Evolutionary conservation across 257 asterid genomes (phyloP), one percentile per base, ranked within the genome.

Genomic region (Ehretia macrophylla): DNA sequence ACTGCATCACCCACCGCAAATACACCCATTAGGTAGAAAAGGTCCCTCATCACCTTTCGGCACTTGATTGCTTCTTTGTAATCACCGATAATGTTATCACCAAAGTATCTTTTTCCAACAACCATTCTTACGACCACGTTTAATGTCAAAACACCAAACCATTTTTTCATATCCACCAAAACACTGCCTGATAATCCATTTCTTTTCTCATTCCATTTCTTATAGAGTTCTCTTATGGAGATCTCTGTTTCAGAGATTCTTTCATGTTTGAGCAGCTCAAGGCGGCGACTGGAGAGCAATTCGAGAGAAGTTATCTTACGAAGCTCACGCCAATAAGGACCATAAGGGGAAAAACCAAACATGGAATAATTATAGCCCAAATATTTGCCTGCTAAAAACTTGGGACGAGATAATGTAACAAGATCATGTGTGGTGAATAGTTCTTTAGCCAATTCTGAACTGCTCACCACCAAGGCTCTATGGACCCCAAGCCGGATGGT

Each of bases 251-350:
- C 81, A 0, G 72, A 71, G 12, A 56, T 39, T 13, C 71, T 16
- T 1, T 63, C 21, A 10, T 68, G 64, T 27, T 64, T 64, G 14
- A 74, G 69, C 44, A 70, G 62, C 40, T 74, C 75, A 5, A 70
- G 48, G 46, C 73, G 44, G 0, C 40, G 48, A 2, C 16, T 0
- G 1, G 80, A 77, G 48, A 77, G 63, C 0, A 77, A 40, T 38
- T 70, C 72, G 4, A 32, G 1, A 8, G 72, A 39, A 1, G 37
- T 14, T 4, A 76, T 23, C 20, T 77, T 77, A 5, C 79, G 73
- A 1, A 57, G 11, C 47, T 70, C 74, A 3, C 79, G 64, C 77
- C 77, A 73, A 32, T 69, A 73, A 0, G 74, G 52, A 0, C 83
- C 75, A 18, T 77, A 59, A 10, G 77, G 65, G 18, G 72, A 12